Conservation (phyloP, 176 grass and related monocot species). For the Oryza glumipatula region DNA sequence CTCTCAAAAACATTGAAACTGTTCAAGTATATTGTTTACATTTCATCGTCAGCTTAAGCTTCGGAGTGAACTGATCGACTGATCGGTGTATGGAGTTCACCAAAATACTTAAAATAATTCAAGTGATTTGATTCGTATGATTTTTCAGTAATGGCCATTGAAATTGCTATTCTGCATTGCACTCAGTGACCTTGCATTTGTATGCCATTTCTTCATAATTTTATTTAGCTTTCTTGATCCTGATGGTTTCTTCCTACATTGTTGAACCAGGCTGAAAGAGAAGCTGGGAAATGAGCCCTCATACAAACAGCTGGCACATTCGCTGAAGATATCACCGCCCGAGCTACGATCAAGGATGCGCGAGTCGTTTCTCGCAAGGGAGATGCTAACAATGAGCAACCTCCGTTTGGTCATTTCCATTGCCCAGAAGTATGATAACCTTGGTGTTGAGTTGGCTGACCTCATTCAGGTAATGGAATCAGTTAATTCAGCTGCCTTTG, state of each 20-base stretch:
- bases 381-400: slow-evolving; percentile 94
- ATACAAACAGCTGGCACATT: slow-evolving; percentile 66
- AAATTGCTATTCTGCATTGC: not conserved
- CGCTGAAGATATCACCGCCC: slow-evolving; percentile 59
- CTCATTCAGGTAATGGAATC: slow-evolving; percentile 78
- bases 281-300: slow-evolving; percentile 85
- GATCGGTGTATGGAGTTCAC: not conserved
- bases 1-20: not conserved
- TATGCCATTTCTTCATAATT: not conserved
- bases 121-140: not conserved
- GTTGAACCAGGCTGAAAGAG: slow-evolving; percentile 68
- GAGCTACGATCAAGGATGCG: slow-evolving; percentile 68
- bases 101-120: not conserved
- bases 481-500: not conserved
- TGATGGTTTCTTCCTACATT: not conserved
- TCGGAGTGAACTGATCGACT: not conserved
- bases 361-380: slow-evolving; percentile 77
- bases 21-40: not conserved
- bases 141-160: not conserved
- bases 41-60: not conserved
- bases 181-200: not conserved
- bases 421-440: slow-evolving; percentile 92
- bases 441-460: slow-evolving; percentile 84
- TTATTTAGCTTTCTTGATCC: not conserved
- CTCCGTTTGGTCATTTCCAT: slow-evolving; percentile 95